Conservation (phyloP, 345 rosid genomes). For the Combretum micranthum region DNA sequence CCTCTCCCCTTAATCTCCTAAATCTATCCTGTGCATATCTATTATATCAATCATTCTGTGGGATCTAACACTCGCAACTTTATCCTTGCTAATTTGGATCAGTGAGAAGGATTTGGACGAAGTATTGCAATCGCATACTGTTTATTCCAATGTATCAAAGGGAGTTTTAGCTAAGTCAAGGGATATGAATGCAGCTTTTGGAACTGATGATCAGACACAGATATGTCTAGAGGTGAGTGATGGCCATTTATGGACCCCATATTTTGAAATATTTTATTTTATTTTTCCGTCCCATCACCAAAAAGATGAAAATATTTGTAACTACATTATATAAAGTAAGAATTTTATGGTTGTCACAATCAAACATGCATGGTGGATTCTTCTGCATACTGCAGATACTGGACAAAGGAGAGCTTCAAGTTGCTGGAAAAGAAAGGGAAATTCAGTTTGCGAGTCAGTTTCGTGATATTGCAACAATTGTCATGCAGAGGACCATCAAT, state of each 20-base stretch:
- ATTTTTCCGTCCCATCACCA: no score
- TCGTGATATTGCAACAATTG: slow-evolving; percentile 87
- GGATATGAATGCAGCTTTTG: slow-evolving; percentile 59
- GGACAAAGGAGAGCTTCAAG: slow-evolving; percentile 97
- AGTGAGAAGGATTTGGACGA: slow-evolving; percentile 96
- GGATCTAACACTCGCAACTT: not conserved
- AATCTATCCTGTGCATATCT: no score
- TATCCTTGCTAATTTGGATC: slow-evolving; percentile 9
- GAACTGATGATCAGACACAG: slow-evolving; percentile 69
- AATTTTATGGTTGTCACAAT: no score
- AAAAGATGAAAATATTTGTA: not conserved
- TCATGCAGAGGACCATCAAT: slow-evolving; percentile 94
- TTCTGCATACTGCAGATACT: slow-evolving; percentile 37
- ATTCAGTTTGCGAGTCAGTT: slow-evolving; percentile 86
- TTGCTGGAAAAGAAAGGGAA: slow-evolving; percentile 98
- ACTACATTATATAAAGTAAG: no score
- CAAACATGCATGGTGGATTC: no score
- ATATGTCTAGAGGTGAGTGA: slow-evolving; percentile 74
- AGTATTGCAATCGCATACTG: slow-evolving; percentile 92
- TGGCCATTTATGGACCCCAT: not conserved
- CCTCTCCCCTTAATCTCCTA: no score
- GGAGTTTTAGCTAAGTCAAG: slow-evolving; percentile 90
- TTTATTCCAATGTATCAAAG: slow-evolving; percentile 82
- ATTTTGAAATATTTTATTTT: no score
- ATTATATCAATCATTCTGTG: no score